A percentile compares a stretch with the other conserved stretches of the same genome.
These are phyloP conservation scores for Cornus controversa DNA, from an alignment of 148 eudicot species.

Conservation along the genomic window DNA sequence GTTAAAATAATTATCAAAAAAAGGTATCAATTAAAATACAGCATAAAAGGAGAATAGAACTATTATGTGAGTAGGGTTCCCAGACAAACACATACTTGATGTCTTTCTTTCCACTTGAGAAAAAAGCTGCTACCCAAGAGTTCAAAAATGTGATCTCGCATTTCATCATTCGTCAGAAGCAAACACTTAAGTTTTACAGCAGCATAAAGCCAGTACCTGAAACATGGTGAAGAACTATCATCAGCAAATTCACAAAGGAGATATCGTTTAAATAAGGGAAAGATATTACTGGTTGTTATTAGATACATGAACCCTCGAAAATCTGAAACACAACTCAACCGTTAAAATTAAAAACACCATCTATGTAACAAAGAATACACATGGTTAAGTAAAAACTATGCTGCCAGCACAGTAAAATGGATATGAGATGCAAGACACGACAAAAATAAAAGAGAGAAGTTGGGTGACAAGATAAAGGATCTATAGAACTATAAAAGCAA, in stretches of 20 bases:
- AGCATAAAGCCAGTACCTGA: constrained; percentile 98
- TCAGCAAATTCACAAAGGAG: not conserved
- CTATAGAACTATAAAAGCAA: too few relatives aligned
- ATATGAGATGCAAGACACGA: too few relatives aligned
- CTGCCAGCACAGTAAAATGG: too few relatives aligned
- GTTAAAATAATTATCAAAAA: too few relatives aligned
- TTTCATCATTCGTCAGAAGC: constrained; percentile 93
- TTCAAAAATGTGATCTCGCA: constrained; percentile 98
- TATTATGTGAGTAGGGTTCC: not conserved
- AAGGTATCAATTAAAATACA: not conserved
- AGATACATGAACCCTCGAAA: not conserved
- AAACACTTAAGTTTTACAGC: constrained; percentile 87
- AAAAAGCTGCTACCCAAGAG: constrained; percentile 86
- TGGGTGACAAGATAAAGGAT: too few relatives aligned
- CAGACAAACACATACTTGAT: constrained; percentile 55
- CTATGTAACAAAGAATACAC: too few relatives aligned
- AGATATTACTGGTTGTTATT: not conserved
- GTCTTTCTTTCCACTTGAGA: constrained; percentile 91
- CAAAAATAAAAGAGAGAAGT: too few relatives aligned
- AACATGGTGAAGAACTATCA: not conserved
- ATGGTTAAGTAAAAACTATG: too few relatives aligned
- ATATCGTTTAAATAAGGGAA: not conserved
- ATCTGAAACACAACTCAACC: too few relatives aligned
- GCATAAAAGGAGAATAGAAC: not conserved
- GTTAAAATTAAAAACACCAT: too few relatives aligned